Evolutionary conservation across 257 asterid genomes (phyloP).

Genomic region (Plantago major): DNA sequence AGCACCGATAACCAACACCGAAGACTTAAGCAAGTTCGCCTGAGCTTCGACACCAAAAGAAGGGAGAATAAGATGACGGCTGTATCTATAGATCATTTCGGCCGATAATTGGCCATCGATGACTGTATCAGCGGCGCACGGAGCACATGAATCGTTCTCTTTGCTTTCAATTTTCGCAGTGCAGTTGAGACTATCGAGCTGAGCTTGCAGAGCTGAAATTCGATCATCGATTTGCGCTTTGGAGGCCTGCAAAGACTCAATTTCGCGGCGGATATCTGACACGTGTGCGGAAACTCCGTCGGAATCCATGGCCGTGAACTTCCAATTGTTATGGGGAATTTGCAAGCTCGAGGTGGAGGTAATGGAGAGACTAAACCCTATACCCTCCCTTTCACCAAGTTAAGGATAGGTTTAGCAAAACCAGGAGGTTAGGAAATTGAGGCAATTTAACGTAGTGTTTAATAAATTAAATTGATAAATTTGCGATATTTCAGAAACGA

Average conservation of each 20-base stretch:
- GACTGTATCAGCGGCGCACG: constrained; percentile 6
- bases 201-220: constrained; percentile 59
- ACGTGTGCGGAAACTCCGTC: constrained; percentile 26
- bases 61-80: constrained; percentile 93
- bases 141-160: constrained; percentile 23
- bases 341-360: too few species aligned
- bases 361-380: too few species aligned
- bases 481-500: too few species aligned
- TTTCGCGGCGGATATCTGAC: constrained; percentile 53
- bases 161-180: constrained; percentile 13
- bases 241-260: constrained; percentile 40
- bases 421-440: too few species aligned
- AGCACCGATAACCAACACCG: constrained; percentile 92
- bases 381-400: too few species aligned
- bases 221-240: constrained; percentile 44
- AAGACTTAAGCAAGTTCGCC: constrained; percentile 66
- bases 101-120: constrained; percentile 42
- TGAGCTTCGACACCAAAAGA: constrained; percentile 81
- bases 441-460: too few species aligned
- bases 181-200: constrained; percentile 28
- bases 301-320: constrained; percentile 36
- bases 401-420: too few species aligned
- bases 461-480: too few species aligned
- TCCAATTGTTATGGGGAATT: too few species aligned
- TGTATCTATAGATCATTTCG: constrained; percentile 75